A percentile compares a stretch with the other conserved stretches of the same genome.
These are phyloP conservation scores for Tolypocladium paradoxum DNA, from an alignment of 2,329 filamentous ascomycete species.

Conservation along the genomic window DNA sequence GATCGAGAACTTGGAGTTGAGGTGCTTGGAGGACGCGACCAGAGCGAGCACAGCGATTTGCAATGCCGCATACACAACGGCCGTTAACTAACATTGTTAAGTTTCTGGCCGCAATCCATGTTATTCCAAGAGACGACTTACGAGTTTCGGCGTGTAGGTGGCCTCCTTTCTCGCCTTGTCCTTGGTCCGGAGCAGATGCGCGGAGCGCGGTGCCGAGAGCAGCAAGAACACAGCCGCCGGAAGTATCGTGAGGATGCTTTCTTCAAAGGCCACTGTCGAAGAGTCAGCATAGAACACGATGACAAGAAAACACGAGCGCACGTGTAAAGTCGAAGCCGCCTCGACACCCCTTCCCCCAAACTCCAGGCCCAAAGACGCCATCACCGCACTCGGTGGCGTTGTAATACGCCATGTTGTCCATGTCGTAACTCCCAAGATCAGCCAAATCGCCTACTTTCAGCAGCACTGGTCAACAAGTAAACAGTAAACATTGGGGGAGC, in stretches of 20 bases:
- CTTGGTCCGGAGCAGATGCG: slow-evolving; percentile 12
- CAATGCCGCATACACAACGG: slow-evolving; percentile 11
- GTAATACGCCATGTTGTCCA: slow-evolving; percentile 1
- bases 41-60: slow-evolving; percentile 16
- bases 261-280: slow-evolving; percentile 17
- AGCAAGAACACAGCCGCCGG: slow-evolving; percentile 15
- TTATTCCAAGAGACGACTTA: slow-evolving; percentile 1
- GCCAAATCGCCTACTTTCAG: too few species aligned
- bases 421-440: too few species aligned
- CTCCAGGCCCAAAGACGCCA: slow-evolving; percentile 17
- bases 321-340: slow-evolving; percentile 22
- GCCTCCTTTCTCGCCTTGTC: slow-evolving; percentile 13
- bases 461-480: too few species aligned
- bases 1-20: slow-evolving; percentile 18
- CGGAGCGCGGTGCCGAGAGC: slow-evolving; percentile 10
- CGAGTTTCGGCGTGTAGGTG: slow-evolving; percentile 17
- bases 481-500: too few species aligned
- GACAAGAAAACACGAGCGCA: background rate
- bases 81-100: slow-evolving; percentile 9
- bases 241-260: slow-evolving; percentile 14
- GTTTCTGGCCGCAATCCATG: too few species aligned
- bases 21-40: slow-evolving; percentile 11
- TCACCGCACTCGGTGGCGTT: slow-evolving; percentile 17
- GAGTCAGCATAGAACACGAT: slow-evolving; percentile 7
- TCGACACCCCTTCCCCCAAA: slow-evolving; percentile 16